These are phyloP conservation scores for Psilocybe sp. DNA, from an alignment of 768 basidiomycete genomes.

Conservation along the genomic window DNA sequence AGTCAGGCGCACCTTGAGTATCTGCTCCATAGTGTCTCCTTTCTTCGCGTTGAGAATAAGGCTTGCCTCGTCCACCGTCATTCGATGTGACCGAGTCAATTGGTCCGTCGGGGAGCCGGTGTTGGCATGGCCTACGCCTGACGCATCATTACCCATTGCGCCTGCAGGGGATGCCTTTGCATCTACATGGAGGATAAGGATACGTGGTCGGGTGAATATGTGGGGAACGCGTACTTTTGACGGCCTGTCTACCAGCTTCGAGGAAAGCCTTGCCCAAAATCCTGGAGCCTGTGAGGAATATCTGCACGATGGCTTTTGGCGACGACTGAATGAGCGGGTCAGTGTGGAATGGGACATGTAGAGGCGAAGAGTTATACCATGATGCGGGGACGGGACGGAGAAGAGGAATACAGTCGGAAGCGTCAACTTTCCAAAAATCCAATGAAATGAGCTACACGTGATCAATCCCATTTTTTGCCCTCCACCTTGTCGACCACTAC, in stretches of 20 bases:
- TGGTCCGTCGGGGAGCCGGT: conserved; percentile 77
- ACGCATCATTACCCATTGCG: conserved; percentile 62
- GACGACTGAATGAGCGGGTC: conserved; percentile 52
- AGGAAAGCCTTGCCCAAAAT: conserved; percentile 90
- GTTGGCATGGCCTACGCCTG: conserved; percentile 71
- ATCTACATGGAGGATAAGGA: conserved; percentile 44
- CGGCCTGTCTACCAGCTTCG: conserved; percentile 89
- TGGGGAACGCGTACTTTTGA: conserved; percentile 67
- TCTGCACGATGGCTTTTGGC: conserved; percentile 78
- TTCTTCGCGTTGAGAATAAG: conserved; percentile 87
- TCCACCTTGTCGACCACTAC: conserved; percentile 11
- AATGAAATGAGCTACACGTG: conserved; percentile 7
- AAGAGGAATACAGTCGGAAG: not conserved
- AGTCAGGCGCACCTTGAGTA: conserved; percentile 59
- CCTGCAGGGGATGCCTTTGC: conserved; percentile 78
- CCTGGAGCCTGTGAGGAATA: conserved; percentile 69
- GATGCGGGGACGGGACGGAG: conserved; percentile 10
- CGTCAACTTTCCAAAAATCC: conserved; percentile 7
- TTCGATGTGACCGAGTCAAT: conserved; percentile 80
- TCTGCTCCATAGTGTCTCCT: conserved; percentile 61
- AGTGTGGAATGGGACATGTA: not conserved
- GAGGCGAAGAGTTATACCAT: conserved; percentile 3
- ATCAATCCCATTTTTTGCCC: conserved; percentile 7
- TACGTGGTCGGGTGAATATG: not conserved
- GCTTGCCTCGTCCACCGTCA: conserved; percentile 95